phyloP scores from a whole-genome alignment of 2,329 filamentous ascomycete species.

The Ciborinia camelliae region DNA sequence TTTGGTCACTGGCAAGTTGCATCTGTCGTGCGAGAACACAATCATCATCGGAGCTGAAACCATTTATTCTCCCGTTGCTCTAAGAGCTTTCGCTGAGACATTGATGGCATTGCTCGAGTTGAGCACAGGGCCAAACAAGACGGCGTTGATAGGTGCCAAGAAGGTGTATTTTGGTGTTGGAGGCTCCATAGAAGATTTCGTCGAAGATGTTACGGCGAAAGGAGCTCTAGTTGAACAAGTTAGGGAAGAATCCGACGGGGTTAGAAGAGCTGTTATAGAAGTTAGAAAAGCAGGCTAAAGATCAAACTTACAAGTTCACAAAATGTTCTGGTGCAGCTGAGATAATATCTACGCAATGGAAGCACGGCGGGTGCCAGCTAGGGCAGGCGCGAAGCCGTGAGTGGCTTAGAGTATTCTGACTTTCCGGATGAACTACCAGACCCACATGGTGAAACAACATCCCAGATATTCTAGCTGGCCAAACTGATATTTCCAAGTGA shows the following conservation, averaged over 20 bases:
- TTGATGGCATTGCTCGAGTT: constrained; percentile 56
- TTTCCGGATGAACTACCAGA: no score
- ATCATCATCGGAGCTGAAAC: constrained; percentile 74
- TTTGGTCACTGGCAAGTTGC: constrained; percentile 44
- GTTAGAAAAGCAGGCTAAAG: constrained; percentile 24
- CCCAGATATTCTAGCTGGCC: no score
- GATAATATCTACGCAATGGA: no score
- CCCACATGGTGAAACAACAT: no score
- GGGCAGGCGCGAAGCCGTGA: no score
- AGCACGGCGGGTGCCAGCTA: no score
- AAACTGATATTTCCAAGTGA: no score
- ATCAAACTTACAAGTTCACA: not conserved
- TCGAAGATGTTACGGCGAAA: constrained; percentile 48
- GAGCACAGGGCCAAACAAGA: constrained; percentile 38
- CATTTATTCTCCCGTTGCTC: constrained; percentile 74
- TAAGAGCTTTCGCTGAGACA: constrained; percentile 65
- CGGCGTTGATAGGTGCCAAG: constrained; percentile 70
- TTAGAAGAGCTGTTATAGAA: constrained; percentile 57
- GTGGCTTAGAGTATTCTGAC: no score
- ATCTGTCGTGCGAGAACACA: constrained; percentile 33
- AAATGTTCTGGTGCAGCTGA: not conserved
- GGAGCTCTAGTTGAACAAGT: constrained; percentile 50
- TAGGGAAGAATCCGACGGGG: constrained; percentile 58
- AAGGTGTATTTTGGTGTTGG: constrained; percentile 82
- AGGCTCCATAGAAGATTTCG: constrained; percentile 74